A percentile compares a stretch with the other conserved stretches of the same genome.
These are phyloP conservation scores for Beta vulgaris DNA, from an alignment of 148 eudicot genomes.

Conservation along the genomic window DNA sequence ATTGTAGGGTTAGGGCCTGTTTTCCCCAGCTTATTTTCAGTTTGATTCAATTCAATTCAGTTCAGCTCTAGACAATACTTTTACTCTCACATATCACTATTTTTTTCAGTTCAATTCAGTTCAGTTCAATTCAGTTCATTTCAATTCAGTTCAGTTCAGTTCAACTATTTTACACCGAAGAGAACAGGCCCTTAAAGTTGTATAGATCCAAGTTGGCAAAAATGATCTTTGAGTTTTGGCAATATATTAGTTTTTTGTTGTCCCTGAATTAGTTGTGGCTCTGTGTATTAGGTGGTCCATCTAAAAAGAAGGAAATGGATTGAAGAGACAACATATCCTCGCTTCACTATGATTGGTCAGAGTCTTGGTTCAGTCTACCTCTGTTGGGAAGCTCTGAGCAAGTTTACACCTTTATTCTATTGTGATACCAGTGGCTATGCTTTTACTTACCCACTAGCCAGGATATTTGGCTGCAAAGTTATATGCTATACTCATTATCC, in stretches of 20 bases:
- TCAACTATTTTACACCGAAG: too few relatives aligned
- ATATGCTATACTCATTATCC: conserved; percentile 96
- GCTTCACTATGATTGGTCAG: conserved; percentile 96
- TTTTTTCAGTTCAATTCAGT: too few relatives aligned
- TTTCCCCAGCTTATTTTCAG: too few relatives aligned
- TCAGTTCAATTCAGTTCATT: too few relatives aligned
- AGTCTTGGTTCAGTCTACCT: conserved; percentile 93
- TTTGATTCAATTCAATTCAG: too few relatives aligned
- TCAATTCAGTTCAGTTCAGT: too few relatives aligned
- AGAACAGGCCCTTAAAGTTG: too few relatives aligned
- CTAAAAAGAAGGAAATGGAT: conserved; percentile 88
- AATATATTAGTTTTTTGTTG: background rate
- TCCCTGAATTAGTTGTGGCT: conserved; percentile 14
- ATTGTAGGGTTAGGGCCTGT: background rate
- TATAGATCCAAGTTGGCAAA: background rate
- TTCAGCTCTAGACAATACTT: too few relatives aligned
- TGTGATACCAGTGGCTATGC: conserved; percentile 99
- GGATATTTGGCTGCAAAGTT: conserved; percentile 87
- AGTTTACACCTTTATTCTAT: conserved; percentile 70
- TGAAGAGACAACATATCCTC: conserved; percentile 92
- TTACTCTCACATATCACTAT: too few relatives aligned
- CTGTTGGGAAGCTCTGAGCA: conserved; percentile 88
- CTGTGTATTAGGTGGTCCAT: conserved; percentile 72
- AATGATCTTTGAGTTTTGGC: background rate
- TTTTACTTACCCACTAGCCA: conserved; percentile 87